Evolutionary conservation across 2,329 filamentous ascomycete species (phyloP), one percentile per base, ranked within the genome.

Genomic region (Penicillium sumatraense): DNA sequence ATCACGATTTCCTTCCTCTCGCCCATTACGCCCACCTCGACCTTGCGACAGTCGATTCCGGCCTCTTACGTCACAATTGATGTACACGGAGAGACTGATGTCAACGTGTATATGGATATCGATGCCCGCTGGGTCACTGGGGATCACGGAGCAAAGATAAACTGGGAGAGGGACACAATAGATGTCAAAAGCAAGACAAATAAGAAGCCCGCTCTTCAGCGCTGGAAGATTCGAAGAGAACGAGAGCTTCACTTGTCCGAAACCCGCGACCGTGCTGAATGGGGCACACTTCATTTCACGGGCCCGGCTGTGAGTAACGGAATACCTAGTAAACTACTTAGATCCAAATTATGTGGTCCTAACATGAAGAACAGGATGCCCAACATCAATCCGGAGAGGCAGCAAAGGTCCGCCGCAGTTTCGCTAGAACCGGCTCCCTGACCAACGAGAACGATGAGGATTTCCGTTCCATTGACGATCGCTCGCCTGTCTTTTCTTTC

Each of bases 121-220:
- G 89, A 90, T 65, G 88, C 88, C 7, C 86, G 92, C 68, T 96
- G 91, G 90, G 88, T 91, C 56, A 95, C 88, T 66, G 90, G 90
- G 16, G 83, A 92, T 60, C 79, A 86, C 47, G 85, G 82, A 29
- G 90, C 83, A 63, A 78, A 82, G 50, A 89, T 96, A 52, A 79
- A 83, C 54, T 96, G 91, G 91, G 78, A 83, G 9, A 75, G 91
- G 46, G 75, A 79, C 50, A 75, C 82, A 51, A 68, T 78, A 8
- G 65, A 75, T 41, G 64, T 76, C 26, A 63, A 76, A 6, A 68
- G 73, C 18, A 66, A 74, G 3, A 72, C 75, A 4, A 68, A 73
- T 16, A 67, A 75, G 5, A 72, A 76, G 3, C 76, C 64, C 21
- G 63, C 60, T 5, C 71, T 80, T 20, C 76, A 78, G 54, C 72